Base-by-base conservation (phyloP, 805 yeast genomes). In the Brettanomyces custersianus region DNA sequence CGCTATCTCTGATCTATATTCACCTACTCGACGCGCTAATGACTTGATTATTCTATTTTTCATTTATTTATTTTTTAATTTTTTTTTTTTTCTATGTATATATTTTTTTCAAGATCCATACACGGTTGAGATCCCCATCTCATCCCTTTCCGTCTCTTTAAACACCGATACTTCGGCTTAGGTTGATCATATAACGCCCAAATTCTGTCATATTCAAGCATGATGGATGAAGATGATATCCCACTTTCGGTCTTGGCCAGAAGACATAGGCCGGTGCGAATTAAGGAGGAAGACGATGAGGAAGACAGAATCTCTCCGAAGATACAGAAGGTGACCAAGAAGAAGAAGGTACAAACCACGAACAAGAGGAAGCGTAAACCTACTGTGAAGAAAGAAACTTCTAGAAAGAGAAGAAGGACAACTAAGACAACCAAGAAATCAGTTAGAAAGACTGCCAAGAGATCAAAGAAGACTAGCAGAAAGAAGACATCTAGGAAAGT, bases 381-480 rank as follows among this genome's bases (percentile, higher is more conserved):
- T 15, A 9, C 27, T 12, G 7, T 12, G 19, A 16, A 24, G 23
- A 30, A 30, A 20, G 25, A 12, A 22, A 12, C 9, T 22, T 7
- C 10, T 8, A 18, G 21, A 18, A 7, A 17, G 18, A 13, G 20
- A 17, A n/a, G 17, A 6, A 25, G 28, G 15, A 25, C 28, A 25
- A 25, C 28, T 12, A 31, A 31, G 25, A 20, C 15, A 5, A 18
- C 12, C 13, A 31, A n/a, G 21, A 20, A 31, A 31, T 7, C 13
- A 10, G 30, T n/a, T 27, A 20, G 20, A 29, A 37, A 34, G 23
- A 34, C 11, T 12, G 31, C 30, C 22, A 26, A 37, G 22, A 20
- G 27, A 11, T 16, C 11, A 15, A 30, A 29, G 24, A 28, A 15
- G 21, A 19, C 23, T 7, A 20, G 20, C 13, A 4, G 21, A 26